phyloP scores from a whole-genome alignment of 805 yeast genomes.

The Henningerozyma blattae region DNA sequence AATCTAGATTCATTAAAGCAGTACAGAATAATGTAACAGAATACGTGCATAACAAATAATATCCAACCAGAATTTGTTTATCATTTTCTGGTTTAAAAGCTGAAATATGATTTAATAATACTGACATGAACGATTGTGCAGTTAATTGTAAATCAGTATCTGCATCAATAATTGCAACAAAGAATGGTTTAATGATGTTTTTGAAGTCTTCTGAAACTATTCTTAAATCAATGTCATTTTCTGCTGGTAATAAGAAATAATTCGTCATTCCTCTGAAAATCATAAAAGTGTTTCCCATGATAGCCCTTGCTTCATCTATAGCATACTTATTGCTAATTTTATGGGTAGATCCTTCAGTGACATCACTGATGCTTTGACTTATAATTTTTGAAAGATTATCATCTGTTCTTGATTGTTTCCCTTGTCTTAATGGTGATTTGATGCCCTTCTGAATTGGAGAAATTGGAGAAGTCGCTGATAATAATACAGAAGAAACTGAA shows the following conservation, averaged over 20 bases:
- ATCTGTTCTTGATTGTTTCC: conserved; percentile 12
- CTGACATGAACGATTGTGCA: conserved; percentile 26
- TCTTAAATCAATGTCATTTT: conserved; percentile 6
- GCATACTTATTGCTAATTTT: background rate
- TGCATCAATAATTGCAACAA: conserved; percentile 27
- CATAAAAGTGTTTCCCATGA: conserved; percentile 20
- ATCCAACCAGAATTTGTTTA: conserved; percentile 25
- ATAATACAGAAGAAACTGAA: background rate
- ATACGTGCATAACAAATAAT: conserved; percentile 23
- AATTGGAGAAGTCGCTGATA: conserved; percentile 1
- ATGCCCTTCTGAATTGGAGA: conserved; percentile 7
- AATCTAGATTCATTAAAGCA: conserved; percentile 21
- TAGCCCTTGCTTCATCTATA: conserved; percentile 14
- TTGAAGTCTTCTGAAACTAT: conserved; percentile 17
- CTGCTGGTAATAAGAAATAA: conserved; percentile 16
- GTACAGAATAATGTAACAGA: conserved; percentile 28
- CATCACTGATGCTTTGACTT: background rate
- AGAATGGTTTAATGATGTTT: conserved; percentile 27
- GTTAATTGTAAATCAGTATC: conserved; percentile 26
- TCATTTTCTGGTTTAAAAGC: conserved; percentile 13
- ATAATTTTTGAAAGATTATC: conserved; percentile 4
- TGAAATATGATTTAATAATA: conserved; percentile 16
- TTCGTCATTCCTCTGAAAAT: conserved; percentile 19
- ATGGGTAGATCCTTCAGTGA: background rate
- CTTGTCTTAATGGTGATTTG: conserved; percentile 6